Percentiles rank a stretch among this genome's conserved stretches.
These are phyloP conservation scores for Megacollybia marginata DNA, from an alignment of 768 basidiomycete species.

Conservation along the genomic window DNA sequence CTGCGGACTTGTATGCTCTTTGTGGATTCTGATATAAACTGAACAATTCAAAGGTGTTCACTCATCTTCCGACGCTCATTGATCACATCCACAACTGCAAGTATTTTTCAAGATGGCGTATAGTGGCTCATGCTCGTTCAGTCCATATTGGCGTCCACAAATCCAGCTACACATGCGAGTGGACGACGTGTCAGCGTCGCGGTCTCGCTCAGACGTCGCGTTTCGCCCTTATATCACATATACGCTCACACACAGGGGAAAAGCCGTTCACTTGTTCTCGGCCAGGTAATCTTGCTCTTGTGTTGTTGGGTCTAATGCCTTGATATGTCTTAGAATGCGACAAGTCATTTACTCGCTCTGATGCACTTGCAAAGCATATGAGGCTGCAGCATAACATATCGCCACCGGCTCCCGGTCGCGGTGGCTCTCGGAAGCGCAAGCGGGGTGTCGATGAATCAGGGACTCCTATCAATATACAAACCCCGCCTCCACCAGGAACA, in stretches of 20 bases:
- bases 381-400: constrained; percentile 79
- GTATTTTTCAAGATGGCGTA: constrained; percentile 13
- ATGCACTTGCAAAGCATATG: constrained; percentile 90
- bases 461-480: constrained; percentile 14
- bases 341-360: constrained; percentile 91
- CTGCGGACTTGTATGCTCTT: constrained; percentile 44
- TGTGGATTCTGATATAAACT: too few species aligned
- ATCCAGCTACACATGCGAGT: constrained; percentile 85
- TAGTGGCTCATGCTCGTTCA: constrained; percentile 19
- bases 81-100: constrained; percentile 78
- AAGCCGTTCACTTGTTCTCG: constrained; percentile 82
- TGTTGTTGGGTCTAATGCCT: constrained; percentile 4
- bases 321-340: constrained; percentile 63
- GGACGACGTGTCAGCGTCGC: constrained; percentile 73
- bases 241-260: constrained; percentile 90
- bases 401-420: constrained; percentile 66
- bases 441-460: constrained; percentile 35
- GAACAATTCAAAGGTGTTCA: constrained; percentile 29
- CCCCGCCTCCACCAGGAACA: constrained; percentile 17
- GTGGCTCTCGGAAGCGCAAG: constrained; percentile 66
- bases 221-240: constrained; percentile 86
- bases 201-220: constrained; percentile 83
- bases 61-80: constrained; percentile 66
- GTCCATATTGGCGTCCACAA: constrained; percentile 81
- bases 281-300: constrained; percentile 48